These are phyloP conservation scores for Perilla frutescens DNA, from an alignment of 257 asterid species.

Conservation along the genomic window DNA sequence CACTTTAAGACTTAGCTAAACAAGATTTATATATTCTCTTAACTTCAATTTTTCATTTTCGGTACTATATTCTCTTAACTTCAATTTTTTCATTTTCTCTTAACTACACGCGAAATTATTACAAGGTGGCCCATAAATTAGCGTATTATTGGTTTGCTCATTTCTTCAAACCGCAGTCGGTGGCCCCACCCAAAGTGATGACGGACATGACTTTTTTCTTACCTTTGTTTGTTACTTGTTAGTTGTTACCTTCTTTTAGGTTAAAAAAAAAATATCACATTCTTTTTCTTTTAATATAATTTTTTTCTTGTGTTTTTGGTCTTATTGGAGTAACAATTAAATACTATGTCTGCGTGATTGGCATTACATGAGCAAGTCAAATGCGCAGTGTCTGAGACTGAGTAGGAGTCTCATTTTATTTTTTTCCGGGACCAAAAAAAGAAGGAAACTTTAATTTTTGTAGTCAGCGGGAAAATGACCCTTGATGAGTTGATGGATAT, in stretches of 20 bases:
- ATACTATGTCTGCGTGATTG: neutral
- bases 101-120: neutral
- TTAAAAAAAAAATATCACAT: too few species aligned
- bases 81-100: too few species aligned
- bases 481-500: neutral
- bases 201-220: neutral
- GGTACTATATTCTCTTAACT: too few species aligned
- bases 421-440: slow-evolving; percentile 4
- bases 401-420: too few species aligned
- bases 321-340: neutral
- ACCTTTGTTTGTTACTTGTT: neutral
- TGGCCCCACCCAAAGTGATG: neutral
- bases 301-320: neutral
- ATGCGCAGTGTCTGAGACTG: neutral
- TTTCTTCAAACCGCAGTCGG: neutral
- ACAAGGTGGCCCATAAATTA: neutral
- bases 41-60: too few species aligned
- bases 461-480: slow-evolving; percentile 10
- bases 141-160: neutral
- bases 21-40: too few species aligned
- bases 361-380: slow-evolving; percentile 28
- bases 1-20: too few species aligned
- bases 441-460: slow-evolving; percentile 9
- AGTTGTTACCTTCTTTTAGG: too few species aligned
- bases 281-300: too few species aligned